Conservation (phyloP, 306 rosid genomes). For the Rubus parviflorus region DNA sequence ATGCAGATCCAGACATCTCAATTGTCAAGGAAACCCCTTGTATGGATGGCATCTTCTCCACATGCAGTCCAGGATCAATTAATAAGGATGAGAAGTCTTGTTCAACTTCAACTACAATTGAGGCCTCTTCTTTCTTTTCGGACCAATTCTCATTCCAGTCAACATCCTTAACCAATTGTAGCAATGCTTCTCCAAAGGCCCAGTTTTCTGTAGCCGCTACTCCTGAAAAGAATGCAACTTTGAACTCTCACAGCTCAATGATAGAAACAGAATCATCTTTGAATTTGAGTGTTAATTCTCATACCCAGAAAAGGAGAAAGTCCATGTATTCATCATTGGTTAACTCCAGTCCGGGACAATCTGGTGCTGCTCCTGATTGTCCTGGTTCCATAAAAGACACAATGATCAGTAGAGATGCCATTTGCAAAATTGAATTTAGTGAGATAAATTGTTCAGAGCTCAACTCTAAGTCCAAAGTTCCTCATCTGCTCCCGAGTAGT, state of each 20-base stretch:
- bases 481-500: constrained; percentile 28
- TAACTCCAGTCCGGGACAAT: constrained; percentile 46
- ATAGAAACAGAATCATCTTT: constrained; percentile 57
- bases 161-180: constrained; percentile 25
- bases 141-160: constrained; percentile 38
- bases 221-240: constrained; percentile 50
- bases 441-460: constrained; percentile 23
- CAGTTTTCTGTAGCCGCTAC: constrained; percentile 46
- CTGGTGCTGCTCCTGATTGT: constrained; percentile 26
- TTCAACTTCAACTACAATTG: constrained; percentile 53
- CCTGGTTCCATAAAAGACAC: constrained; percentile 30
- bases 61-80: constrained; percentile 48
- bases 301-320: constrained; percentile 70
- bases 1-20: constrained; percentile 53
- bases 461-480: constrained; percentile 33
- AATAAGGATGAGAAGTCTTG: constrained; percentile 46
- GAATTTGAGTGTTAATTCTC: constrained; percentile 82
- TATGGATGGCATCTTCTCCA: constrained; percentile 24
- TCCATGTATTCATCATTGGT: constrained; percentile 34
- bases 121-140: constrained; percentile 45
- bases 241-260: constrained; percentile 35
- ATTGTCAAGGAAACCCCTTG: constrained; percentile 58
- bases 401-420: constrained; percentile 32
- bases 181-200: constrained; percentile 36
- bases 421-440: constrained; percentile 45